Percentiles rank a stretch among this genome's conserved stretches.
phyloP scores from a whole-genome alignment of 441 rosid genomes.

The Jatropha multifida region DNA sequence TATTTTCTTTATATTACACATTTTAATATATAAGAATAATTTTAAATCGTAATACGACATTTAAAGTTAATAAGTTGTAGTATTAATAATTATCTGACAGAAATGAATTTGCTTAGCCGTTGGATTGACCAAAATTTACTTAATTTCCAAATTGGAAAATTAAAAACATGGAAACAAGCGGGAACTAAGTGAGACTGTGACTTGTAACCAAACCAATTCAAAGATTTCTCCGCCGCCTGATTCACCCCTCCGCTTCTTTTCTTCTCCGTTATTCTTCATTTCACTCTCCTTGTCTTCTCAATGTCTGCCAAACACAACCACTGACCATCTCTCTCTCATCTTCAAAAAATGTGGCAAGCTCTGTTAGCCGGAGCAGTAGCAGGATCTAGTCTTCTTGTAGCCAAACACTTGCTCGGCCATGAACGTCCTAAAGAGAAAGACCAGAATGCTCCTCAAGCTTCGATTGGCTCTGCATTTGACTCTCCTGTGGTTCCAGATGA shows the following conservation, averaged over 20 bases:
- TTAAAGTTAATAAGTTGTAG: too few species aligned
- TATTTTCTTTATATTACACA: too few species aligned
- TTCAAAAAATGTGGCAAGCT: slow-evolving; percentile 61
- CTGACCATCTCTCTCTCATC: not conserved
- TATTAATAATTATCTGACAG: too few species aligned
- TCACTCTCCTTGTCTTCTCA: not conserved
- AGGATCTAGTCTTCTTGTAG: slow-evolving; percentile 69
- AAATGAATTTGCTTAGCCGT: too few species aligned
- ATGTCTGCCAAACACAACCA: not conserved
- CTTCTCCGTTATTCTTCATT: not conserved
- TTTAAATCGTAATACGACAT: too few species aligned
- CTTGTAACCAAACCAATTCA: not conserved
- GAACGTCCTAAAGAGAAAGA: not conserved
- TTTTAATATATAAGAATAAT: too few species aligned
- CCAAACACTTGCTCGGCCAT: slow-evolving; percentile 47
- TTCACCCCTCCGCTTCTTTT: slow-evolving; percentile 12
- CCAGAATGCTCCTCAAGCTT: not conserved
- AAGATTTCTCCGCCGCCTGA: slow-evolving; percentile 18
- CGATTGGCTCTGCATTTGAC: not conserved
- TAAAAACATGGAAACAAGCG: slow-evolving; percentile 40
- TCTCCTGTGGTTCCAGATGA: slow-evolving; percentile 26
- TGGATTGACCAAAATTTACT: not conserved
- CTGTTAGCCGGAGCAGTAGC: slow-evolving; percentile 77
- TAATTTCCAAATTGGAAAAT: slow-evolving; percentile 21
- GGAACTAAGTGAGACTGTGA: slow-evolving; percentile 47